Evolutionary conservation across 768 basidiomycete genomes (phyloP), one percentile per base, ranked within the genome.

Genomic region (Mycena floridula): DNA sequence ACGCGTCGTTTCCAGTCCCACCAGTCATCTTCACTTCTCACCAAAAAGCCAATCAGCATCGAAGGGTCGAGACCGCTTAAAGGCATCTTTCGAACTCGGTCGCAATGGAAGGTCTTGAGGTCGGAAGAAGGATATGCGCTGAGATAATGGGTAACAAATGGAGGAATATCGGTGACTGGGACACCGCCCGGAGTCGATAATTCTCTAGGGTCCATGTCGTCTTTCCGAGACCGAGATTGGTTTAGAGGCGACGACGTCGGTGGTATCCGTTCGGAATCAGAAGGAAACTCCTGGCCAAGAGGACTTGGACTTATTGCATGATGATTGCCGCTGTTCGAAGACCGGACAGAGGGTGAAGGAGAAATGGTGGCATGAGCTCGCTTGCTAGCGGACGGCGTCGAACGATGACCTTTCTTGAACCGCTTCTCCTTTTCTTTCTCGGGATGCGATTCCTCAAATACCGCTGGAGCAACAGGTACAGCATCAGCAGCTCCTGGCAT

Each of bases 81-180:
- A 0, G 85, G 85, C 89, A 98, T 95, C 78, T 95, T 97, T 58
- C 91, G 74, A 28, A 98, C 85, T 15, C 85, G 81, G n/a, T 99
- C 96, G 60, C 92, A 93, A 63, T 98, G 96, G 70, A 93, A 99
- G 11, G 89, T 95, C 55, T 77, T 78, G 25, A 97, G 67, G 57
- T 94, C 89, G 4, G 70, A 50, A 3, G 76, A 63, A 2, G 76
- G 67, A 60, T 97, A 99, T 8, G 92, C 85, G 0, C 70, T 73
- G 18, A 76, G 77, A 47, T 84, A 89, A 54, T 86, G 82, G 42
- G 76, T 65, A 48, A 82, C 76, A 7, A 78, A 27, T 0, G 68
- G 57, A 4, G 32, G 32, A 18, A 35, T 13, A n/a, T n/a, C n/a
- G n/a, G n/a, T n/a, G n/a, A n/a, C n/a, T n/a, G n/a, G n/a, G n/a